phyloP scores from a whole-genome alignment of 148 eudicot genomes.

The Limonium bicolor region DNA sequence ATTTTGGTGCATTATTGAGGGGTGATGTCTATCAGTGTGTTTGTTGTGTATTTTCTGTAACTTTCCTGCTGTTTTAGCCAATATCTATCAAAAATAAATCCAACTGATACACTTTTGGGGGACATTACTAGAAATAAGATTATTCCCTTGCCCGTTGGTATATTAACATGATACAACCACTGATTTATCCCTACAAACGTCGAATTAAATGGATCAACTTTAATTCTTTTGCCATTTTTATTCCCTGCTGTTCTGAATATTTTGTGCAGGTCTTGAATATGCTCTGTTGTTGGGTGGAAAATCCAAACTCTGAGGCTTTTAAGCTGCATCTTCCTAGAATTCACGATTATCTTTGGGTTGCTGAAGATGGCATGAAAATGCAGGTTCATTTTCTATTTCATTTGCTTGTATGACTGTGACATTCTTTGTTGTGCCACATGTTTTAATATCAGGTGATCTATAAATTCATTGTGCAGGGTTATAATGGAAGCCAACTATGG shows the following conservation, averaged over 20 bases:
- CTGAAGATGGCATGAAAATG: slow-evolving; percentile 99
- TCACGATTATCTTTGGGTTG: slow-evolving; percentile 84
- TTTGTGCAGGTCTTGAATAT: slow-evolving; percentile 51
- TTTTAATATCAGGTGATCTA: neutral
- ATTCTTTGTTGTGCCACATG: neutral
- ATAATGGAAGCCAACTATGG: slow-evolving; percentile 96
- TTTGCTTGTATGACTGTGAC: neutral
- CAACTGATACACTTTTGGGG: too few relatives aligned
- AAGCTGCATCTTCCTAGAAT: slow-evolving; percentile 92
- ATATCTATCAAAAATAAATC: too few relatives aligned
- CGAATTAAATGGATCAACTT: too few relatives aligned
- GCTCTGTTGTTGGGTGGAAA: slow-evolving; percentile 99
- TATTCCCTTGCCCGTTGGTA: too few relatives aligned
- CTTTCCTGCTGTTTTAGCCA: too few relatives aligned
- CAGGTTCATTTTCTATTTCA: slow-evolving; percentile 36
- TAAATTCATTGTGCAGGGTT: slow-evolving; percentile 44
- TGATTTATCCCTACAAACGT: too few relatives aligned
- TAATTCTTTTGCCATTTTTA: too few relatives aligned
- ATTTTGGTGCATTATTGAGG: too few relatives aligned
- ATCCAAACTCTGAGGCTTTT: slow-evolving; percentile 96
- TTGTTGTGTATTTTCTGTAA: too few relatives aligned
- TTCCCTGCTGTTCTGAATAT: neutral
- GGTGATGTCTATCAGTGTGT: too few relatives aligned
- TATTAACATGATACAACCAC: too few relatives aligned
- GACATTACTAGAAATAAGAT: too few relatives aligned